Percentiles rank a stretch among this genome's conserved stretches.
Evolutionary conservation across 2,329 filamentous ascomycete species (phyloP).

Genomic region (Atkinsonella texensis): DNA sequence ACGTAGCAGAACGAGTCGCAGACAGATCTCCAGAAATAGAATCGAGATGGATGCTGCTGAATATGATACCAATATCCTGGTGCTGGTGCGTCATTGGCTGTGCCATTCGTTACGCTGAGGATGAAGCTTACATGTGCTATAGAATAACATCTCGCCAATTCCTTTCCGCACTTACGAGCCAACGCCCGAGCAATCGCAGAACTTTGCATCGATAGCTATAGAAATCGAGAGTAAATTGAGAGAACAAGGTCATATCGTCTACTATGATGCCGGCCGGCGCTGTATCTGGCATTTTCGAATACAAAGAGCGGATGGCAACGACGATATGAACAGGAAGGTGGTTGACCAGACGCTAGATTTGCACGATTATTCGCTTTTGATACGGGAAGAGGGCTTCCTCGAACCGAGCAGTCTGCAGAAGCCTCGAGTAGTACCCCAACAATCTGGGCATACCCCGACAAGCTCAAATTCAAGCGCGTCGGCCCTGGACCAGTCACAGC

Average conservation of each 20-base stretch:
- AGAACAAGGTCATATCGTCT: constrained; percentile 40
- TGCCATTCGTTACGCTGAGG: neutral
- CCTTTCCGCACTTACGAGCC: constrained; percentile 44
- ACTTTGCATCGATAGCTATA: constrained; percentile 33
- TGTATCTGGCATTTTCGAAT: constrained; percentile 45
- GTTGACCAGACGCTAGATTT: constrained; percentile 31
- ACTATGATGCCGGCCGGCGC: constrained; percentile 37
- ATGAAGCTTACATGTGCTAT: constrained; percentile 8
- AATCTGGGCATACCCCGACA: constrained; percentile 31
- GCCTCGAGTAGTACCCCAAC: constrained; percentile 26
- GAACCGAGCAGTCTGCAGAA: constrained; percentile 38
- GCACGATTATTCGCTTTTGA: constrained; percentile 29
- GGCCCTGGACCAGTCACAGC: constrained; percentile 24
- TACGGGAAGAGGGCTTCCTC: constrained; percentile 37
- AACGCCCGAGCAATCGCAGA: constrained; percentile 28
- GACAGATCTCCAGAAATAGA: constrained; percentile 12
- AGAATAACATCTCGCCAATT: constrained; percentile 47
- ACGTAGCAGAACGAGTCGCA: constrained; percentile 3
- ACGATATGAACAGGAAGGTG: constrained; percentile 10
- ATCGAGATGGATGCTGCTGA: constrained; percentile 51
- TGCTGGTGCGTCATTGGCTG: constrained; percentile 34
- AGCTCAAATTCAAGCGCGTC: constrained; percentile 33
- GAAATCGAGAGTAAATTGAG: constrained; percentile 40
- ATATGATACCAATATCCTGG: constrained; percentile 49
- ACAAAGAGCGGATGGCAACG: constrained; percentile 26